Base-by-base conservation (phyloP, 805 yeast genomes). In the Candida caryicola region DNA sequence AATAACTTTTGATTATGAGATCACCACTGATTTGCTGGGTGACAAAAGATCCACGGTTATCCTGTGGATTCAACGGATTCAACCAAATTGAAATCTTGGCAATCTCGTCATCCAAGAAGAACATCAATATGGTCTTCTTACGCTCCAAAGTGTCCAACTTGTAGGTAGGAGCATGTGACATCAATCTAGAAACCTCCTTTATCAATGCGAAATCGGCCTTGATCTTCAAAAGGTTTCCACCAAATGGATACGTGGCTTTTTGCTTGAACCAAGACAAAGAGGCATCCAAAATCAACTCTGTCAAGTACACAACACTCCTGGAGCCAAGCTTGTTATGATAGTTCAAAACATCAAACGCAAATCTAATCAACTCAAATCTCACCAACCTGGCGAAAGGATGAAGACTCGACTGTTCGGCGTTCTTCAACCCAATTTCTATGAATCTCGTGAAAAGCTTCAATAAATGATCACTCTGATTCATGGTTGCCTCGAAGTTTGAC, bases 361-460 rank as follows among this genome's bases (percentile, higher is more conserved):
- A 81, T 29, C 72, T 62, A 33, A 88, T 68, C 46, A 91, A 59
- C 55, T 87, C 95, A 53, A 84, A 85, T 41, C 98, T 71, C 5
- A 76, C 70, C 43, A 79, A 57, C 44, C 97, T 73, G 0, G 96
- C 79, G 55, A 80, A 79, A 7, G 97, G 95, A 60, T 91, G 97
- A 34, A 74, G 60, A 49, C 95, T 85, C 2, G 93, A 96, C 29
- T 54, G 49, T 3, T 58, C 50, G 29, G 81, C 59, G 30, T 69
- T 65, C 10, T 57, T 53, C 48, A 90, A 66, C 0, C 90, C 86
- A 29, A 73, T 59, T 21, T 76, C 61, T 13, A 76, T 67, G 36
- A 83, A 69, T 21, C 79, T 63, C 0, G 90, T 82, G 53, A 87
- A 86, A 41, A 84, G 58, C 47, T 80, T 81, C 47, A 86, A 62